Conservation (phyloP, 2,329 filamentous ascomycete genomes). For the Cladosporium sp. region DNA sequence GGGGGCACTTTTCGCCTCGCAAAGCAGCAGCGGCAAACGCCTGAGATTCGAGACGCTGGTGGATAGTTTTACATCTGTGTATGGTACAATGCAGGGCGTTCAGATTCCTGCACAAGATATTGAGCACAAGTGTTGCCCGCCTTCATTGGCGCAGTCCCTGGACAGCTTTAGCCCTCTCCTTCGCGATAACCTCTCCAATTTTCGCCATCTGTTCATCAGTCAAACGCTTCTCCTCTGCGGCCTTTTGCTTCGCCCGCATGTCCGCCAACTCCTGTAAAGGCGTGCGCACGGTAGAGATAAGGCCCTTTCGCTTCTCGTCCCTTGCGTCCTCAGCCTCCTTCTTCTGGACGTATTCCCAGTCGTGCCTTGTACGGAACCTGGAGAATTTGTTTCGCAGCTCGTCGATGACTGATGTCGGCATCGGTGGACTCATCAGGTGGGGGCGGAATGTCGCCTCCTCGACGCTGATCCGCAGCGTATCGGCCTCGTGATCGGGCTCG, state of each 20-base stretch:
- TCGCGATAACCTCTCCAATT: constrained; percentile 37
- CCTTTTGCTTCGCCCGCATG: constrained; percentile 33
- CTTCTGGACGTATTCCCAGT: constrained; percentile 61
- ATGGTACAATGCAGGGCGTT: constrained; percentile 3
- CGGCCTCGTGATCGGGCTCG: constrained; percentile 51
- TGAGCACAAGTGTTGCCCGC: background rate
- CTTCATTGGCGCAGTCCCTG: background rate
- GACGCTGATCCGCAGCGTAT: constrained; percentile 71
- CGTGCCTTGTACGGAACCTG: constrained; percentile 73
- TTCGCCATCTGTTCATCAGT: constrained; percentile 34
- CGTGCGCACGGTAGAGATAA: constrained; percentile 38
- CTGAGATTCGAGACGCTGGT: too few relatives aligned
- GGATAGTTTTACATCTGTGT: constrained; percentile 8
- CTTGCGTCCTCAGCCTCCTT: constrained; percentile 55
- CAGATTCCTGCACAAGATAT: background rate
- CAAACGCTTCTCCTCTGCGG: constrained; percentile 31
- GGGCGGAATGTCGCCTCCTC: constrained; percentile 72
- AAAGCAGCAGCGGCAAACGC: too few relatives aligned
- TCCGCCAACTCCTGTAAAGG: constrained; percentile 40
- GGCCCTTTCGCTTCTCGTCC: constrained; percentile 38
- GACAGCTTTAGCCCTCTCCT: constrained; percentile 11
- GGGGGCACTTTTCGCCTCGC: too few relatives aligned
- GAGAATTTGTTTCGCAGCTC: constrained; percentile 81
- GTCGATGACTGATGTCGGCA: constrained; percentile 71
- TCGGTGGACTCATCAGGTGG: constrained; percentile 68